Conservation (phyloP, 1,284 basidiomycete species). For the Pyrrhoderma lamaoense region DNA sequence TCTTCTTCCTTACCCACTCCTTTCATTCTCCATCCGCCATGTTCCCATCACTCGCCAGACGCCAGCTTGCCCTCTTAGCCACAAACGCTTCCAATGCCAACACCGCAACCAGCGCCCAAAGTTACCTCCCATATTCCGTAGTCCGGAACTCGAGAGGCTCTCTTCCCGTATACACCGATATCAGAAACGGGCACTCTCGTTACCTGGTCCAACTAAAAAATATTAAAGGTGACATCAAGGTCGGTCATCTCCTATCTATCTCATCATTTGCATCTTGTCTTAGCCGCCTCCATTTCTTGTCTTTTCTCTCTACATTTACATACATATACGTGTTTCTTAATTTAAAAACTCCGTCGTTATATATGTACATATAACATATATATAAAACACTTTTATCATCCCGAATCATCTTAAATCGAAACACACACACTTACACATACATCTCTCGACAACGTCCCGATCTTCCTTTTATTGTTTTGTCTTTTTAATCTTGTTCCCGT, state of each 20-base stretch:
- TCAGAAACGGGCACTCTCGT: conserved; percentile 55
- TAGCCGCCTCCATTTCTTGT: not conserved
- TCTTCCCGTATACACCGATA: conserved; percentile 66
- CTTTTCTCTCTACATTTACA: not conserved
- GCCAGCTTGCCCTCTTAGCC: conserved; percentile 7
- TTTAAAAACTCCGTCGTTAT: too few species aligned
- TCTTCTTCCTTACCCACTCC: not conserved
- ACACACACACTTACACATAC: too few species aligned
- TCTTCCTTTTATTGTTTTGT: too few species aligned
- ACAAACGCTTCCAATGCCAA: not conserved
- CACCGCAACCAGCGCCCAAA: not conserved
- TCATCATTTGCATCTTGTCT: conserved; percentile 14
- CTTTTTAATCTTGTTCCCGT: too few species aligned
- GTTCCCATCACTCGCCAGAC: conserved; percentile 5
- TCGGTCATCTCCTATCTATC: conserved; percentile 27
- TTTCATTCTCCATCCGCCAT: not conserved
- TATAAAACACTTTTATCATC: too few species aligned
- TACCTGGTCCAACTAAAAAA: conserved; percentile 43
- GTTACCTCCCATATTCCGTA: conserved; percentile 45
- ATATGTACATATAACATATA: too few species aligned
- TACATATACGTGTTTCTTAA: too few species aligned
- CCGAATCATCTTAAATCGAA: too few species aligned
- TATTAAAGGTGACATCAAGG: conserved; percentile 38
- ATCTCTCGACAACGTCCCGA: too few species aligned
- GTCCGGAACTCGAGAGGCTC: conserved; percentile 55